phyloP scores from a whole-genome alignment of 306 rosid genomes.

The Lupinus albus region DNA sequence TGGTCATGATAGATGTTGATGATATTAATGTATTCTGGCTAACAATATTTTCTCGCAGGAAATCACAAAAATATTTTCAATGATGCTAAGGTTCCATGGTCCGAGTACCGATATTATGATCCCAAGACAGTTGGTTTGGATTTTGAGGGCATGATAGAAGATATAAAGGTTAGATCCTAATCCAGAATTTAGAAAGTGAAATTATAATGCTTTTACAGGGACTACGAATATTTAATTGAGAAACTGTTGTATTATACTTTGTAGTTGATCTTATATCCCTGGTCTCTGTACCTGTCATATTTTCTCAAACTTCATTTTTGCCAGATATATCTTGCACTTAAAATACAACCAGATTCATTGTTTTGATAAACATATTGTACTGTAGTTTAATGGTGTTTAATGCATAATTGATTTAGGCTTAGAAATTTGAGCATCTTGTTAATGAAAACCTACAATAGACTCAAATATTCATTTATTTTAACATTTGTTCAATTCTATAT shows the following conservation, averaged over 20 bases:
- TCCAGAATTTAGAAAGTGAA: constrained; percentile 27
- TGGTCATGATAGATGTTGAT: constrained; percentile 31
- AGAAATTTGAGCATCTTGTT: constrained; percentile 23
- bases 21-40: constrained; percentile 8
- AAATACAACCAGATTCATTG: constrained; percentile 17
- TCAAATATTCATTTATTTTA: constrained; percentile 17
- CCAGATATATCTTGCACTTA: constrained; percentile 15
- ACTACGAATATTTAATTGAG: too few species aligned
- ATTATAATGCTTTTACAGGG: background rate
- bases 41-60: constrained; percentile 54
- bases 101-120: constrained; percentile 89
- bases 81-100: constrained; percentile 90
- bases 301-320: constrained; percentile 22
- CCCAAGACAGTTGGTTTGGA: constrained; percentile 99
- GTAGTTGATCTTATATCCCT: background rate
- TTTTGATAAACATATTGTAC: constrained; percentile 45
- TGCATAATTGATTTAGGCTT: constrained; percentile 52
- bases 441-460: constrained; percentile 42
- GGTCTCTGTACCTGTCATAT: constrained; percentile 8
- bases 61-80: constrained; percentile 97
- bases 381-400: constrained; percentile 23
- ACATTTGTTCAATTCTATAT: constrained; percentile 21
- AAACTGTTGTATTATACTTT: too few species aligned
- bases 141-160: constrained; percentile 92
- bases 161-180: constrained; percentile 68